A percentile compares a stretch with the other conserved stretches of the same genome.
These are phyloP conservation scores for Sclerotinia glacialis DNA, from an alignment of 2,329 filamentous ascomycete species.

Conservation along the genomic window DNA sequence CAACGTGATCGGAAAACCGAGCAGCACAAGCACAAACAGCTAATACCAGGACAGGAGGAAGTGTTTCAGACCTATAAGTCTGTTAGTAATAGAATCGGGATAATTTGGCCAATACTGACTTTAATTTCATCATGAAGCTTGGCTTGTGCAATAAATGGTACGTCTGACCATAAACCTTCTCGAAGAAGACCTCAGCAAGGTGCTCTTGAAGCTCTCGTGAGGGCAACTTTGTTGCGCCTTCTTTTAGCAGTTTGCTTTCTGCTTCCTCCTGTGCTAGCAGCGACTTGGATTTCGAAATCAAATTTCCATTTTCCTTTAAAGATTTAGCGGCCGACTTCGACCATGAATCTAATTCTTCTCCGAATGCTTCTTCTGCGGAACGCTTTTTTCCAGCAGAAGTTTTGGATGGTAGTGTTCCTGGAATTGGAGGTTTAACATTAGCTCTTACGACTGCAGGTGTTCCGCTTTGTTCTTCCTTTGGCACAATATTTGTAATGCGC, in stretches of 20 bases:
- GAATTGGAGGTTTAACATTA: constrained; percentile 74
- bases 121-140: constrained; percentile 87
- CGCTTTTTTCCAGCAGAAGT: constrained; percentile 72
- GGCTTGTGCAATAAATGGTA: constrained; percentile 95
- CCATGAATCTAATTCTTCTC: constrained; percentile 78
- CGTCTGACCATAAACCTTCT: constrained; percentile 90
- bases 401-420: constrained; percentile 49
- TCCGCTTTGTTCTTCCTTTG: constrained; percentile 72
- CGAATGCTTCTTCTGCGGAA: constrained; percentile 82
- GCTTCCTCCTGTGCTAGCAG: constrained; percentile 63
- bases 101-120: constrained; percentile 47
- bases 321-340: constrained; percentile 57
- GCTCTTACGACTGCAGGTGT: constrained; percentile 70
- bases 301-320: constrained; percentile 42
- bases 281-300: constrained; percentile 48
- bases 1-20: constrained; percentile 86
- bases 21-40: constrained; percentile 95
- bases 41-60: constrained; percentile 89
- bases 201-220: constrained; percentile 88
- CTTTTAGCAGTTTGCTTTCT: constrained; percentile 72
- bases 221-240: constrained; percentile 80
- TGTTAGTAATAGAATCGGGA: constrained; percentile 20
- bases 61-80: constrained; percentile 60
- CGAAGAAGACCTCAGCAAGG: constrained; percentile 90
- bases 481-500: constrained; percentile 91